Evolutionary conservation across 306 rosid species (phyloP), one percentile per base, ranked within the genome.

Genomic region (Parietaria judaica): DNA sequence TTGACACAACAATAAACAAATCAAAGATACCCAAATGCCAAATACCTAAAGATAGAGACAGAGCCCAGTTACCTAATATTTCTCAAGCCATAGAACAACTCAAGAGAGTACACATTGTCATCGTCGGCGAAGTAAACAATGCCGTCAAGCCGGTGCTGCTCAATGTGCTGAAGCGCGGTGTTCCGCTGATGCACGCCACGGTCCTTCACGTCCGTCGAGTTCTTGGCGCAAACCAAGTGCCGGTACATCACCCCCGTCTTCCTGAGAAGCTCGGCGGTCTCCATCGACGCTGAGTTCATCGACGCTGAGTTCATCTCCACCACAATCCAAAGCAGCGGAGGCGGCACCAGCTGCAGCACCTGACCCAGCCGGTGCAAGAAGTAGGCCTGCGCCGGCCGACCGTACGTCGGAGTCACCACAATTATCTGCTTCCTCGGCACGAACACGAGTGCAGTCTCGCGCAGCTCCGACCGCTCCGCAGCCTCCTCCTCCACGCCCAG

Each of bases 151-250:
- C 69, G 78, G 61, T 94, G 99, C 23, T 50, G 77, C 64, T 88
- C 97, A 78, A 94, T 84, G 80, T 94, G 97, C 69, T 94, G 86
- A 84, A 94, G 78, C n/a, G 97, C 99, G 0, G 74, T 72, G 65
- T 94, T 94, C 81, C 99, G 79, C 83, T 88, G 99, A 72, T 84
- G 81, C 68, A 94, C 97, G 6, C 99, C 99, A 69, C 99, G 79
- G 68, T 88, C 99, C 77, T 94, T 94, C 37, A 82, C 73, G 34
- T 72, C 79, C 0, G 81, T 84, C 54, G 54, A 73, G 63, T 88
- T 94, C 80, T 76, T 79, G 38, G 64, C 14, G 39, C 97, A 82
- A 11, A 84, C 97, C 79, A 94, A 78, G 70, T 94, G 97, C 80
- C 99, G 78, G 69, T 88, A 86, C 95, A 94, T 80, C 62, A 88